phyloP scores from a whole-genome alignment of 495 filamentous ascomycete species.

The Acidiella bohemica region DNA sequence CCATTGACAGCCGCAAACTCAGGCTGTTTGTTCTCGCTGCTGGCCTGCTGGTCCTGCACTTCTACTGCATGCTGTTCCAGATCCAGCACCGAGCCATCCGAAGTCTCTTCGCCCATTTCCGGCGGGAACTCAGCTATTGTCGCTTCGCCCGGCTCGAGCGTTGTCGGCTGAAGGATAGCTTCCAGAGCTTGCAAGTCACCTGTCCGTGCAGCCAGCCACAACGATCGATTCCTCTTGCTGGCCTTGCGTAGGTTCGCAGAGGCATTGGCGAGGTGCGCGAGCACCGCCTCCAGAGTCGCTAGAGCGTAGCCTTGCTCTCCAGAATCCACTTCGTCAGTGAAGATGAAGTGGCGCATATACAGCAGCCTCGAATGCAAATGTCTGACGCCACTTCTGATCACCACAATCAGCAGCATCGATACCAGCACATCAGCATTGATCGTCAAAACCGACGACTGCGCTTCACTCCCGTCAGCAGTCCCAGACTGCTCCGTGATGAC shows the following conservation, averaged over 20 bases:
- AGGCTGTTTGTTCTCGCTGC: slow-evolving; percentile 1
- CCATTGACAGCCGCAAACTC: slow-evolving; percentile 19
- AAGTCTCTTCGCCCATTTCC: slow-evolving; percentile 5
- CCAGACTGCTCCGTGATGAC: slow-evolving; percentile 46
- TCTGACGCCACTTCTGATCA: slow-evolving; percentile 80
- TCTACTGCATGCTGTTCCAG: not conserved
- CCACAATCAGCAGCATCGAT: slow-evolving; percentile 78
- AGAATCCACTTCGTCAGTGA: slow-evolving; percentile 91
- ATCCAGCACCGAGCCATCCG: not conserved
- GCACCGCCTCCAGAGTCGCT: slow-evolving; percentile 89
- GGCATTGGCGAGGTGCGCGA: slow-evolving; percentile 78
- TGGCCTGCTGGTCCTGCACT: not conserved
- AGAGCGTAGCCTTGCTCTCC: slow-evolving; percentile 95
- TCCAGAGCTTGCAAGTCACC: slow-evolving; percentile 64
- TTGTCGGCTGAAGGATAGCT: slow-evolving; percentile 58
- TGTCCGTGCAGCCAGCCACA: slow-evolving; percentile 74
- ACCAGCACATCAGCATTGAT: slow-evolving; percentile 95
- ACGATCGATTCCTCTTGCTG: slow-evolving; percentile 67
- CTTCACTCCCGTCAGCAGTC: slow-evolving; percentile 37
- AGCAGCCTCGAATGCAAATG: slow-evolving; percentile 75
- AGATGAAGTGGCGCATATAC: slow-evolving; percentile 94
- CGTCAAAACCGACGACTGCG: slow-evolving; percentile 49
- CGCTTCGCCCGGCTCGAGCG: slow-evolving; percentile 1
- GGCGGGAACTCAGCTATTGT: slow-evolving; percentile 5
- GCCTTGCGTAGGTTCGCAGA: slow-evolving; percentile 68